Percentiles rank a stretch among this genome's conserved stretches.
Conservation (phyloP, 1,284 basidiomycete species). For the Kwoniella shivajii region DNA sequence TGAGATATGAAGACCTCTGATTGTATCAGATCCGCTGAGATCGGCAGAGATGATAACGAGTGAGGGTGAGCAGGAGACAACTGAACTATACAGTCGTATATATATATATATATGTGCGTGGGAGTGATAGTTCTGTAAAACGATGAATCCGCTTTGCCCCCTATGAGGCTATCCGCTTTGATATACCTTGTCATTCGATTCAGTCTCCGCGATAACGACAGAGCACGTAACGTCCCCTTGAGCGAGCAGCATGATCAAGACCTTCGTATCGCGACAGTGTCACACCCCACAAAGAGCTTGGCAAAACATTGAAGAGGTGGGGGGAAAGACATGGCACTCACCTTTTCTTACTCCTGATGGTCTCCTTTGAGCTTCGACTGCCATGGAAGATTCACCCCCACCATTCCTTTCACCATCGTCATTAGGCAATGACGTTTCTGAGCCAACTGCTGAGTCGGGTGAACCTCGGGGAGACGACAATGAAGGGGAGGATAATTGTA, state of each 20-base stretch:
- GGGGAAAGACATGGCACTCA: too few species aligned
- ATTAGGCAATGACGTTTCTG: neutral
- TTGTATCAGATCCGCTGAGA: neutral
- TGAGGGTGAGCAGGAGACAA: too few species aligned
- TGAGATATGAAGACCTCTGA: neutral
- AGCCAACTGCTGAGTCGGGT: neutral
- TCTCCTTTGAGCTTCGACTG: slow-evolving; percentile 2
- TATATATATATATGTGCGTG: too few species aligned
- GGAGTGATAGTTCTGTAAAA: too few species aligned
- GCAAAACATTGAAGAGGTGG: too few species aligned
- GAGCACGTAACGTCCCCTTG: neutral
- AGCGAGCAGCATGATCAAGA: neutral
- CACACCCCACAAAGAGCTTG: neutral
- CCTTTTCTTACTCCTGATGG: slow-evolving; percentile 10
- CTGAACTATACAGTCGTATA: too few species aligned
- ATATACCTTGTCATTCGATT: neutral
- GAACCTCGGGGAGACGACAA: neutral
- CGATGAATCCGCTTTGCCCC: too few species aligned
- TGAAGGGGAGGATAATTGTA: neutral
- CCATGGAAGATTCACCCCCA: too few species aligned
- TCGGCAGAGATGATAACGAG: neutral
- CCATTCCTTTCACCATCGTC: neutral
- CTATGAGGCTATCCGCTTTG: too few species aligned
- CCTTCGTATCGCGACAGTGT: neutral
- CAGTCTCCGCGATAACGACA: neutral